Base-by-base conservation (phyloP, 2,329 filamentous ascomycete species). In the Alternaria novae-zelandiae region DNA sequence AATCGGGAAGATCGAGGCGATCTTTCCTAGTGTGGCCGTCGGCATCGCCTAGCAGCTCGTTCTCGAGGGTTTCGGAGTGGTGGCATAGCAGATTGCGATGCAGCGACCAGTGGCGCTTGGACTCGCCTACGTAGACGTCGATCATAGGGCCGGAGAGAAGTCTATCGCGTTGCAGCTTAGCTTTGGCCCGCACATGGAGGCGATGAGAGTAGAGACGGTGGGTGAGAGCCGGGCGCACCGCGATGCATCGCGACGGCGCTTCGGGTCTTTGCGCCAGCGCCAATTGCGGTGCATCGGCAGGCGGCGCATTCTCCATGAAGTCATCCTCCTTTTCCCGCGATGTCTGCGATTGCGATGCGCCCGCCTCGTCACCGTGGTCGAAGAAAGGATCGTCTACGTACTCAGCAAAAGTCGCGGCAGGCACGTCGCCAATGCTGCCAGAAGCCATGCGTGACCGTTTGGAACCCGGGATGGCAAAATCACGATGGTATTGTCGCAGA, bases 11-110 rank as follows among this genome's bases (percentile, higher is more conserved):
- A 43, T 86, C 83, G 26, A 86, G 74, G 57, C 73, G 81, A 41
- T 81, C 78, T 25, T 77, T 72, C 54, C 78, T 76, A 47, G 73
- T 73, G 45, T 28, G 74, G 45, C 54, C 58, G 57, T 80, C 74
- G 41, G 74, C 78, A 36, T 80, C 74, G 36, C 81, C 78, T 41
- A 79, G 72, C 15, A 82, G 76, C 67, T 82, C 79, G 47, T 70
- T 63, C 62, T 79, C 74, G 44, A 82, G 78, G 68, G 80, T 82
- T 44, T 81, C 81, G n/a, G 84, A 85, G 70, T 86, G 84, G 73
- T 86, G 82, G 68, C 80, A 82, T 46, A 87, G 80, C 25, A 87
- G 78, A 70, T 86, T 86, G 60, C 82, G 83, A 74, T 86, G 85
- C 49, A 87, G 75, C 43, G 79, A 78, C 85, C 85, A 87, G 63